These are phyloP conservation scores for Solanum pimpinellifolium DNA, from an alignment of 257 asterid species.

Conservation along the genomic window DNA sequence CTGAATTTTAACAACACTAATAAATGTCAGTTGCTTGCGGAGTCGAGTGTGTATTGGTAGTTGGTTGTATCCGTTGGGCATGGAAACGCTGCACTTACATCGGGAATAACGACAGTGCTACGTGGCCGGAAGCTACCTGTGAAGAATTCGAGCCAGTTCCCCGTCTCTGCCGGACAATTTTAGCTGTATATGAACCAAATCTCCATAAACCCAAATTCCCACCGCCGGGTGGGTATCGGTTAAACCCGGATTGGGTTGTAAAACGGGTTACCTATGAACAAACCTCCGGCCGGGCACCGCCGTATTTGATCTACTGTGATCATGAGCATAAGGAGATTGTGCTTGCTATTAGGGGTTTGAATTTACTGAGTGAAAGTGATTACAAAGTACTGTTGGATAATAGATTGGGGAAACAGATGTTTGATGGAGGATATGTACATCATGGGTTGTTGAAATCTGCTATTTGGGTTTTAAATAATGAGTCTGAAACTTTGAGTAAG, in stretches of 20 bases:
- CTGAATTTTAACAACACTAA: not conserved
- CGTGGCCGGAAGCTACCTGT: constrained; percentile 68
- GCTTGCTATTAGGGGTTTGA: constrained; percentile 72
- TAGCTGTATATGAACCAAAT: constrained; percentile 80
- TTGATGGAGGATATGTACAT: constrained; percentile 92
- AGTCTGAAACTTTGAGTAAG: constrained; percentile 51
- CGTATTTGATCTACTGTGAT: constrained; percentile 68
- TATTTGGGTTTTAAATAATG: constrained; percentile 58
- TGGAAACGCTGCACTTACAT: constrained; percentile 96
- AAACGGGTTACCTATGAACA: constrained; percentile 74
- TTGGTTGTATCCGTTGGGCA: constrained; percentile 93
- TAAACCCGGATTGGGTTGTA: constrained; percentile 65
- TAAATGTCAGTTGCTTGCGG: constrained; percentile 29
- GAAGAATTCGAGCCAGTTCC: constrained; percentile 79
- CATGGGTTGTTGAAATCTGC: constrained; percentile 85
- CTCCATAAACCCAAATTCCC: constrained; percentile 47
- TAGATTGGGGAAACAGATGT: constrained; percentile 78
- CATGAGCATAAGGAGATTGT: constrained; percentile 66
- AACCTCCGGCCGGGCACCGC: constrained; percentile 60
- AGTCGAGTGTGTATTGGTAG: constrained; percentile 46
- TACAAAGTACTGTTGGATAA: constrained; percentile 65
- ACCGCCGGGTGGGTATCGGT: constrained; percentile 50
- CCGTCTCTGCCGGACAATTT: constrained; percentile 68
- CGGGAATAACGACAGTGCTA: constrained; percentile 81
- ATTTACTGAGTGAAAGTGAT: constrained; percentile 59